Percentiles rank a stretch among this genome's conserved stretches.
phyloP scores from a whole-genome alignment of 306 rosid species.

The Clitoria ternatea region DNA sequence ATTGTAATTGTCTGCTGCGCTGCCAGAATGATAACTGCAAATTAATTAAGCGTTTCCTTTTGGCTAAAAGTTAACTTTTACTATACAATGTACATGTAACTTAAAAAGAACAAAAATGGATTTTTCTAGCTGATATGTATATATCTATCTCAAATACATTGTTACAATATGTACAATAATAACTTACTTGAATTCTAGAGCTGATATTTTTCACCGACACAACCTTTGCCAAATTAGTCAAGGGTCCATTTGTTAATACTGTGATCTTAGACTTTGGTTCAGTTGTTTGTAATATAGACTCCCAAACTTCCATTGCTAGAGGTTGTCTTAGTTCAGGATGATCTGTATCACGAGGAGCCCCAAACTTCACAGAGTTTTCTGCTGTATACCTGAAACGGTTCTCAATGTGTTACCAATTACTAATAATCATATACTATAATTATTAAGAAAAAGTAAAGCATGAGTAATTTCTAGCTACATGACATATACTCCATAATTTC shows the following conservation, averaged over 20 bases:
- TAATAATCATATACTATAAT: no score
- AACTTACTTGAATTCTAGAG: slow-evolving; percentile 64
- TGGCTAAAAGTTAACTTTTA: background rate
- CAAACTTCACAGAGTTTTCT: slow-evolving; percentile 54
- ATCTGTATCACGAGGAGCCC: slow-evolving; percentile 74
- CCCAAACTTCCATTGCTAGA: slow-evolving; percentile 77
- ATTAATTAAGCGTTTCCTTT: background rate
- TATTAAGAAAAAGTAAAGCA: no score
- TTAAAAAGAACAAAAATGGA: no score
- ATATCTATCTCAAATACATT: background rate
- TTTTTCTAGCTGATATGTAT: background rate
- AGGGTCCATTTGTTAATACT: slow-evolving; percentile 83
- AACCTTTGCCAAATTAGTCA: slow-evolving; percentile 81
- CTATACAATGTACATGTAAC: no score
- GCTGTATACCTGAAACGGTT: slow-evolving; percentile 65
- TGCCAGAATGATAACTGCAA: background rate
- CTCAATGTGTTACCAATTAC: background rate
- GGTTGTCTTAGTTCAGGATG: slow-evolving; percentile 82
- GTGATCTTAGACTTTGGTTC: slow-evolving; percentile 60
- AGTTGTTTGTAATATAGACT: slow-evolving; percentile 44
- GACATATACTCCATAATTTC: background rate
- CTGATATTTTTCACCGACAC: slow-evolving; percentile 34
- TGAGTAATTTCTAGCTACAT: no score
- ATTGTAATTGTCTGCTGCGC: background rate
- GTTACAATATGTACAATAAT: background rate